Conservation (phyloP, 1,284 basidiomycete genomes). For the Irpex sp. region DNA sequence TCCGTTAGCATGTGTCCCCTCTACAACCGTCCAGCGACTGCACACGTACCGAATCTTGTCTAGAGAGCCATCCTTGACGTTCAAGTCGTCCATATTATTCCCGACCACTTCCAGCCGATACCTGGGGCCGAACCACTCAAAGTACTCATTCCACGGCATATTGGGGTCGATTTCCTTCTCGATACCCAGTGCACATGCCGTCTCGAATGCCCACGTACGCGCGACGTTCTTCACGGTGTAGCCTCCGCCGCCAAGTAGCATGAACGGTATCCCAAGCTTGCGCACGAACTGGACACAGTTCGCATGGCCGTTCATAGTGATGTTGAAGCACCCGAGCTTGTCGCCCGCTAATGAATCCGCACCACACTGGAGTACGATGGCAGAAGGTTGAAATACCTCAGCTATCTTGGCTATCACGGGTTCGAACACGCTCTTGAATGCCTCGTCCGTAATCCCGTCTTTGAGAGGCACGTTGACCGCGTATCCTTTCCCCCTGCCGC, state of each 20-base stretch:
- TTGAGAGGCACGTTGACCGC: conserved; percentile 92
- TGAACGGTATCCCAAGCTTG: conserved; percentile 82
- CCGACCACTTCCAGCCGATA: conserved; percentile 90
- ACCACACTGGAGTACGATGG: conserved; percentile 92
- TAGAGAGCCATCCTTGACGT: conserved; percentile 78
- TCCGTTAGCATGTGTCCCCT: neutral
- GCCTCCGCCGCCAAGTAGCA: conserved; percentile 93
- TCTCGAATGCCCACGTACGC: conserved; percentile 95
- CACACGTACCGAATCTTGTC: conserved; percentile 73
- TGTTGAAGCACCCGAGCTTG: conserved; percentile 95
- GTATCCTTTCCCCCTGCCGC: conserved; percentile 87
- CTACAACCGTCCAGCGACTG: neutral
- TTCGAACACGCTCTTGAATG: conserved; percentile 83
- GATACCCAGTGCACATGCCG: conserved; percentile 87
- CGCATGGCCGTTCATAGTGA: conserved; percentile 94
- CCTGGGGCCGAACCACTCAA: conserved; percentile 97
- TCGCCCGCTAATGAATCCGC: conserved; percentile 95
- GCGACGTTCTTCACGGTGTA: conserved; percentile 98
- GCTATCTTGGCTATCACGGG: conserved; percentile 88
- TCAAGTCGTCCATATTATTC: conserved; percentile 95
- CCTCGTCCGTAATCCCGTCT: conserved; percentile 89
- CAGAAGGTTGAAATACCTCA: conserved; percentile 88
- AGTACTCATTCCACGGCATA: conserved; percentile 94
- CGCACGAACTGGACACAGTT: conserved; percentile 88
- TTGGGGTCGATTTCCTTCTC: conserved; percentile 77